phyloP scores from a whole-genome alignment of 2,329 filamentous ascomycete genomes.

The Fusarium sp. region DNA sequence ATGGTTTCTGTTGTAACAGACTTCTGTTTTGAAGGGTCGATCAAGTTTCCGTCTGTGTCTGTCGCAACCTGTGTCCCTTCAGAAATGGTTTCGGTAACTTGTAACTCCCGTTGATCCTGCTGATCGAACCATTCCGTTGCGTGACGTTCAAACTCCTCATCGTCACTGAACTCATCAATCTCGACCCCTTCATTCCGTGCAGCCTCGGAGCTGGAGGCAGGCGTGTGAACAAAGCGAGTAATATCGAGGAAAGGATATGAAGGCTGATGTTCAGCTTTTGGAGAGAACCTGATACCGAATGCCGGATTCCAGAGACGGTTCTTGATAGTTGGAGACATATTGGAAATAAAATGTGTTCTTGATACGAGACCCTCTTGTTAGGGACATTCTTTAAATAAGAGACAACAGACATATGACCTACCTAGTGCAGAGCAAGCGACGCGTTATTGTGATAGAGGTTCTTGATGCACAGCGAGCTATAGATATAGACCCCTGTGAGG shows the following conservation, averaged over 20 bases:
- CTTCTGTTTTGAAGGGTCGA: conserved; percentile 13
- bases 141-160: conserved; percentile 43
- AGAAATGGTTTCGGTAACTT: neutral
- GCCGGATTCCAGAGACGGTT: conserved; percentile 47
- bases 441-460: conserved; percentile 27
- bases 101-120: conserved; percentile 29
- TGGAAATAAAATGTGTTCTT: conserved; percentile 22
- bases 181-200: neutral
- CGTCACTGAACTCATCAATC: conserved; percentile 37
- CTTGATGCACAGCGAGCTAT: conserved; percentile 48
- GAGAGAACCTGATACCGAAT: conserved; percentile 48
- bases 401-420: conserved; percentile 10
- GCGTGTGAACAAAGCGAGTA: conserved; percentile 44
- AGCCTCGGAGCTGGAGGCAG: neutral
- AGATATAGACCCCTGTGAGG: conserved; percentile 31
- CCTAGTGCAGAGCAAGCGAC: conserved; percentile 31
- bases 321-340: conserved; percentile 35
- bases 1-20: neutral
- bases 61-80: conserved; percentile 9
- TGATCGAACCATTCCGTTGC: conserved; percentile 44
- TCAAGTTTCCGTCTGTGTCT: conserved; percentile 6
- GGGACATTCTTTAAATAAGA: conserved; percentile 15
- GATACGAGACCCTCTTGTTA: conserved; percentile 5
- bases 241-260: conserved; percentile 45
- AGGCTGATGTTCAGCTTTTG: conserved; percentile 28